These are phyloP conservation scores for Debaryomyces coudertii DNA, from an alignment of 1,139 yeast genomes.

Conservation along the genomic window DNA sequence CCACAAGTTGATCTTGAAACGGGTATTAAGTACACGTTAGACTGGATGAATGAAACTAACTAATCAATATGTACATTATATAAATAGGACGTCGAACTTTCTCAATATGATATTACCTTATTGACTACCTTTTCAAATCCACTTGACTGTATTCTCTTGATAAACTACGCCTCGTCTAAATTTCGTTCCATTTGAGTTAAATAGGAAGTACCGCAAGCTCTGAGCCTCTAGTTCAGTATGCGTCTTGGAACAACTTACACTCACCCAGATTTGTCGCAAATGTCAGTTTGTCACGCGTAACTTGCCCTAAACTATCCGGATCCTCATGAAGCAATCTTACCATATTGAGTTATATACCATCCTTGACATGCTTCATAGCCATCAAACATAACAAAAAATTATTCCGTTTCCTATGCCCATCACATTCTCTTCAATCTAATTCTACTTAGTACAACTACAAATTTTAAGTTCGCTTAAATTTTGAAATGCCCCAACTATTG, in stretches of 20 bases:
- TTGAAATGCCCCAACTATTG: not conserved
- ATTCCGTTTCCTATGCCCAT: not conserved
- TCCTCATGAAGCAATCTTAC: not conserved
- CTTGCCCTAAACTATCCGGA: not conserved
- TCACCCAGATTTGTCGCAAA: too few species aligned
- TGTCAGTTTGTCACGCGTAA: too few species aligned
- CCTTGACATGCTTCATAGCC: not conserved
- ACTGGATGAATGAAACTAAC: constrained; percentile 80
- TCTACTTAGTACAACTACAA: not conserved
- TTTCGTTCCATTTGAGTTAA: too few species aligned
- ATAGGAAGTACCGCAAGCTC: too few species aligned
- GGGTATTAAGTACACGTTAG: constrained; percentile 79
- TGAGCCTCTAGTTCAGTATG: too few species aligned
- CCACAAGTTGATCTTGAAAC: constrained; percentile 83
- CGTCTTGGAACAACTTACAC: too few species aligned
- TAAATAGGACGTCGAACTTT: not conserved
- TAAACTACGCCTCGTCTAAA: too few species aligned
- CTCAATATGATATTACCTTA: not conserved
- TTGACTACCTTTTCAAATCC: too few species aligned
- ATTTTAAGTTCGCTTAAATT: not conserved
- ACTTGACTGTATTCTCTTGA: too few species aligned
- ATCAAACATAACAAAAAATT: not conserved
- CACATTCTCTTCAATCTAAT: not conserved
- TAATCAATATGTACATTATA: constrained; percentile 7
- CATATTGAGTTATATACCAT: not conserved